Conservation (phyloP, 1,284 basidiomycete species). For the Sporisorium iseilematis-ciliati region DNA sequence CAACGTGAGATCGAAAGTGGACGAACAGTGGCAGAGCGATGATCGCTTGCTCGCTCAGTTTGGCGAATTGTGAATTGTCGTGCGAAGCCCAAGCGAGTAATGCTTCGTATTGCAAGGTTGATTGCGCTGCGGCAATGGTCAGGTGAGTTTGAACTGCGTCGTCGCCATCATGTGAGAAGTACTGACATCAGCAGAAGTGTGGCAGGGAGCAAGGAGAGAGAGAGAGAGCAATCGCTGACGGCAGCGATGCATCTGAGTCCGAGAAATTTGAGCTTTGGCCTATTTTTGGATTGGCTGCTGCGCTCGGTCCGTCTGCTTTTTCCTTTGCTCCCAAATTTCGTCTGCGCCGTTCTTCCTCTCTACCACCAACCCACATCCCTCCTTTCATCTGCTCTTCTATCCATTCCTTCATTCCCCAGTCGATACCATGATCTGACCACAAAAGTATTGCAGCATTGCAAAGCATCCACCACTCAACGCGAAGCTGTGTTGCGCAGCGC, state of each 20-base stretch:
- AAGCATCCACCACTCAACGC: not conserved
- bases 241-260: not conserved
- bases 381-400: not conserved
- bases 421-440: conserved; percentile 21
- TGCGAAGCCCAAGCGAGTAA: not conserved
- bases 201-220: not conserved
- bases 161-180: not conserved
- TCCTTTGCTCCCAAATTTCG: not conserved
- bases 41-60: too few relatives aligned
- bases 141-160: not conserved
- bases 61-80: too few relatives aligned
- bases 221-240: too few relatives aligned
- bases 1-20: not conserved
- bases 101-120: not conserved
- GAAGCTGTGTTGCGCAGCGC: conserved; percentile 2
- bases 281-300: not conserved
- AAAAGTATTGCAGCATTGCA: not conserved
- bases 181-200: not conserved
- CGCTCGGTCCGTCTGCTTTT: conserved; percentile 1
- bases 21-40: not conserved
- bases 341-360: not conserved
- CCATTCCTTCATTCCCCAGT: too few relatives aligned
- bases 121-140: not conserved
- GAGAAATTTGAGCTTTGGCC: not conserved
- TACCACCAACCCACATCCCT: not conserved